Base-by-base conservation (phyloP, 2,329 filamentous ascomycete species). In the Metarhizium album region DNA sequence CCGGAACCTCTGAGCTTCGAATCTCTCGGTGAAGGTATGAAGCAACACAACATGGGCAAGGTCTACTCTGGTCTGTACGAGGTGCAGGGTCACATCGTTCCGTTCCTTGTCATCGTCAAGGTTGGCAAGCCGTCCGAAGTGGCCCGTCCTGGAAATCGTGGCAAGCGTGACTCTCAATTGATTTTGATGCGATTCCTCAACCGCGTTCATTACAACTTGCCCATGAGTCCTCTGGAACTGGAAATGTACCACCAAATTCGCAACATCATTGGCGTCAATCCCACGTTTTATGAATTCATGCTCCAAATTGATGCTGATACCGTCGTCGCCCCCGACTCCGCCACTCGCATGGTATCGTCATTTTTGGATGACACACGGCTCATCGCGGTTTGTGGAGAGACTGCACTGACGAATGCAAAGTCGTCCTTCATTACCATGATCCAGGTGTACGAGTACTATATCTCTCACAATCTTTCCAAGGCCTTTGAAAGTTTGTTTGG, bases 11-110 rank as follows among this genome's bases (percentile, higher is more conserved):
- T 98, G 52, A 96, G 90, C 75, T 98, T 98, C 60, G 91, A 98
- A 66, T 91, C 89, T 64, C 79, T 98, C 35, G 93, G 93, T 53
- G 91, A 97, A 70, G 93, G 93, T 65, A 81, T 86, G 71, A 95
- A 95, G 72, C 93, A 97, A 68, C 93, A 97, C 75, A 98, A 98
- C 69, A 97, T 97, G 91, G 93, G 87, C 68, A 98, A 98, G 70
- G 83, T 96, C 57, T 98, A 98, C 71, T 96, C 93, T 20, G 93
- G 93, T 63, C 76, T 98, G 4, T 98, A 98, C 67, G 93, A 98
- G 70, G 90, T 96, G 6, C 88, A 96, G 64, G 93, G 93, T 56
- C 91, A 98, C 65, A 97, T 98, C 58, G 93, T 98, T 45, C 93
- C 93, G 22, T 98, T 95, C 80, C 67, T 98, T 66, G 93, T 98